phyloP scores from a whole-genome alignment of 1,284 basidiomycete species.

The Wolfiporia cocos region DNA sequence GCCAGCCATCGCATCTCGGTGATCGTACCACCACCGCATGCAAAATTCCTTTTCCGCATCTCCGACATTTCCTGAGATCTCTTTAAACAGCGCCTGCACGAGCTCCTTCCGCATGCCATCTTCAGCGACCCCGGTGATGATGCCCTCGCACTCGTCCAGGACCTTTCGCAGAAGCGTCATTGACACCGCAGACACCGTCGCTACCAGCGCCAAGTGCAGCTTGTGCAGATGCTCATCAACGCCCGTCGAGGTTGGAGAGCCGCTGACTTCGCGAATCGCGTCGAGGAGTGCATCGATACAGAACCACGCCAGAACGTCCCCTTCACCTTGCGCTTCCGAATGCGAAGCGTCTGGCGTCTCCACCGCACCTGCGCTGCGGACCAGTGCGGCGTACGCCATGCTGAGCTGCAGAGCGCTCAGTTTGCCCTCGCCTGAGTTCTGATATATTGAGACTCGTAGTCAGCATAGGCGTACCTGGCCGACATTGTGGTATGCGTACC shows the following conservation, averaged over 20 bases:
- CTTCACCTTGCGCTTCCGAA: constrained; percentile 3
- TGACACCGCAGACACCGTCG: constrained; percentile 53
- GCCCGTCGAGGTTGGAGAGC: not conserved
- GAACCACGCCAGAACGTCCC: constrained; percentile 48
- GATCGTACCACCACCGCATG: constrained; percentile 62
- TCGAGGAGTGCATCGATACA: constrained; percentile 50
- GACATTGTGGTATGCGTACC: constrained; percentile 31
- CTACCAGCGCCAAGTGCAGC: constrained; percentile 51
- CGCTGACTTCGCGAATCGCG: constrained; percentile 25
- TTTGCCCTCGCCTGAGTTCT: constrained; percentile 61
- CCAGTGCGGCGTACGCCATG: constrained; percentile 61
- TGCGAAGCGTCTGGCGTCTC: constrained; percentile 1
- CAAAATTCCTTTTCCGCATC: constrained; percentile 60
- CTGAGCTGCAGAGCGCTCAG: constrained; percentile 55
- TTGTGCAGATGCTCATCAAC: constrained; percentile 36
- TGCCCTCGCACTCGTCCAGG: constrained; percentile 38
- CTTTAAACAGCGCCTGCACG: constrained; percentile 47
- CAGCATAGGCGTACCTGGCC: not conserved
- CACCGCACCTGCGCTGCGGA: constrained; percentile 44
- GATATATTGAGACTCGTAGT: not conserved
- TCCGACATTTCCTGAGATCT: constrained; percentile 55
- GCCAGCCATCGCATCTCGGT: constrained; percentile 18
- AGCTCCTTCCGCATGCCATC: constrained; percentile 36
- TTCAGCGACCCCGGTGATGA: constrained; percentile 22
- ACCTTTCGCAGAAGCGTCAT: constrained; percentile 45